Conservation (phyloP, 495 filamentous ascomycete species). For the Opeltia flavorubescens region DNA sequence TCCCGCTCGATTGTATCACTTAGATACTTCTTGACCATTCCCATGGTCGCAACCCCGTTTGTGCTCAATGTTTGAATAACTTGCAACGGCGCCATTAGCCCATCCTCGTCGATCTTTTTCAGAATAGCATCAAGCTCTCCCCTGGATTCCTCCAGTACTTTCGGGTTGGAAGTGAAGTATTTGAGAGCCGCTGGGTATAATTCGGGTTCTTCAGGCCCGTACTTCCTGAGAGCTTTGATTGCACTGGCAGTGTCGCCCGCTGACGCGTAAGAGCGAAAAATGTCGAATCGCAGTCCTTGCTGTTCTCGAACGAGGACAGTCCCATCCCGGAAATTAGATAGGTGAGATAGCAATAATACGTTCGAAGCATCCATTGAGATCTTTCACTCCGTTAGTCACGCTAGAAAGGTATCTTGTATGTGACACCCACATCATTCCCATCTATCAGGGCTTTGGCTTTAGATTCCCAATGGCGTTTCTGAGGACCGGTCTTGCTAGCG, state of each 20-base stretch:
- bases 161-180: constrained; percentile 78
- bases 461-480: constrained; percentile 69
- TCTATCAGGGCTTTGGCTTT: constrained; percentile 78
- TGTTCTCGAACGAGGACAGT: constrained; percentile 88
- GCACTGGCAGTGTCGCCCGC: constrained; percentile 85
- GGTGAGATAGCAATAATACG: constrained; percentile 78
- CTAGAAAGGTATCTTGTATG: not conserved
- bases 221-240: constrained; percentile 76
- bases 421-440: constrained; percentile 46
- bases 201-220: constrained; percentile 82
- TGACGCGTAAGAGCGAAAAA: constrained; percentile 91
- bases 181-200: constrained; percentile 85
- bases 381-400: constrained; percentile 17
- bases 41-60: constrained; percentile 86
- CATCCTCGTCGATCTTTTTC: constrained; percentile 73
- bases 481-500: constrained; percentile 47
- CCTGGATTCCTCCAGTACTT: constrained; percentile 75
- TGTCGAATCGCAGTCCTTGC: constrained; percentile 82
- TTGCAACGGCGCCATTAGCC: constrained; percentile 89
- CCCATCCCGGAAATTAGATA: constrained; percentile 80
- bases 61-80: constrained; percentile 85
- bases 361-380: constrained; percentile 89
- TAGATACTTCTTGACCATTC: constrained; percentile 88
- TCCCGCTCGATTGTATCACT: constrained; percentile 78
- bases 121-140: constrained; percentile 66